These are phyloP conservation scores for Maudiozyma bulderi DNA, from an alignment of 805 yeast species.

Conservation along the genomic window DNA sequence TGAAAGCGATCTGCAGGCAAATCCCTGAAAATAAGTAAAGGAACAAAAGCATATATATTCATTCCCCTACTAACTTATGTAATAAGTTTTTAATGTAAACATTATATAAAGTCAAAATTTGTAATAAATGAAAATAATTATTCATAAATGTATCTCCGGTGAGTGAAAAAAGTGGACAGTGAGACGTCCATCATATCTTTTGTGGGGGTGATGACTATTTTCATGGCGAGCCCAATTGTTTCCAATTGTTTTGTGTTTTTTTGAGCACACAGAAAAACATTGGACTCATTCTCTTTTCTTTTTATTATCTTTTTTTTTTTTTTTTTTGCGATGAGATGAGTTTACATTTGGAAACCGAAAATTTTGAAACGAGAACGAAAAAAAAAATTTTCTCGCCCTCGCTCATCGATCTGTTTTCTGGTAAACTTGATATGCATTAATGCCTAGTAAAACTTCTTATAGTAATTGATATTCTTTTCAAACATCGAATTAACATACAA, in stretches of 20 bases:
- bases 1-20: conserved; percentile 33
- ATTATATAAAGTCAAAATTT: too few relatives aligned
- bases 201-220: too few relatives aligned
- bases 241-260: too few relatives aligned
- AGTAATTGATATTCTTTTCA: not conserved
- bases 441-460: not conserved
- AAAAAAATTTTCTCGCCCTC: not conserved
- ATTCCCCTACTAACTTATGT: not conserved
- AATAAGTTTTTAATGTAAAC: too few relatives aligned
- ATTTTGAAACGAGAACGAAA: not conserved
- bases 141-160: too few relatives aligned
- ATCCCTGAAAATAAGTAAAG: not conserved
- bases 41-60: not conserved
- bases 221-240: too few relatives aligned
- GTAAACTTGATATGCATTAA: not conserved
- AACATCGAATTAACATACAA: not conserved
- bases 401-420: not conserved
- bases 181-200: too few relatives aligned
- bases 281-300: not conserved
- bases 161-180: too few relatives aligned
- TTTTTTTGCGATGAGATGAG: conserved; percentile 1
- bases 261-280: too few relatives aligned
- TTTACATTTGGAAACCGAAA: not conserved
- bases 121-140: too few relatives aligned
- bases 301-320: not conserved